phyloP scores from a whole-genome alignment of 768 basidiomycete genomes.

The Agrocybe chaxingu region DNA sequence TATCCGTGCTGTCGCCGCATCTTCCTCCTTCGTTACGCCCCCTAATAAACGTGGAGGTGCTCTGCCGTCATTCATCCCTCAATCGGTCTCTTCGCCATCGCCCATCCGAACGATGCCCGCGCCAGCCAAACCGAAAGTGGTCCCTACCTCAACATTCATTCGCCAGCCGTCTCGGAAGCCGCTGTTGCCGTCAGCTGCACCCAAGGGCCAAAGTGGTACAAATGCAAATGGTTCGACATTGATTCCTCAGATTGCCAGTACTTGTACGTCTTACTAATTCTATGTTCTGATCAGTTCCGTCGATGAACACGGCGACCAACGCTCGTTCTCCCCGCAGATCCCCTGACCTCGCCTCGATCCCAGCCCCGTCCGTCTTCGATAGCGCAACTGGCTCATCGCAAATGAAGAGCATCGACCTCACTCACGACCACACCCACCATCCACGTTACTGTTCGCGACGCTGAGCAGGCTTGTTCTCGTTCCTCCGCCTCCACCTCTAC shows the following conservation, averaged over 20 bases:
- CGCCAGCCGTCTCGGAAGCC: constrained; percentile 42
- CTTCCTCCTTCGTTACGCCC: constrained; percentile 43
- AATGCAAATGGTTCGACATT: constrained; percentile 59
- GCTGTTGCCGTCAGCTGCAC: constrained; percentile 24
- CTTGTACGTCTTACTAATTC: constrained; percentile 63
- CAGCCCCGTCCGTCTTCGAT: constrained; percentile 20
- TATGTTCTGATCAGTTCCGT: constrained; percentile 26
- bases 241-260: constrained; percentile 46
- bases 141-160: constrained; percentile 38
- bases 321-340: constrained; percentile 38
- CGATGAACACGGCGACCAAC: constrained; percentile 34
- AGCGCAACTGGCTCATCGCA: constrained; percentile 21
- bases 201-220: constrained; percentile 11
- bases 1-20: constrained; percentile 8
- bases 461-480: not conserved
- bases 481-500: constrained; percentile 10
- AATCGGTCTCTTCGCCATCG: constrained; percentile 46
- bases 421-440: constrained; percentile 23
- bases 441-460: constrained; percentile 1
- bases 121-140: constrained; percentile 26
- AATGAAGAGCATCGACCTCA: constrained; percentile 37
- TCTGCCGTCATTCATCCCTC: constrained; percentile 60
- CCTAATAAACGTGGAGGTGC: constrained; percentile 48
- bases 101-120: constrained; percentile 28
- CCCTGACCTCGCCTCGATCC: constrained; percentile 18